Percentiles rank a stretch among this genome's conserved stretches.
Evolutionary conservation across 2,329 filamentous ascomycete species (phyloP).

Genomic region (Neofusicoccum cordaticola): DNA sequence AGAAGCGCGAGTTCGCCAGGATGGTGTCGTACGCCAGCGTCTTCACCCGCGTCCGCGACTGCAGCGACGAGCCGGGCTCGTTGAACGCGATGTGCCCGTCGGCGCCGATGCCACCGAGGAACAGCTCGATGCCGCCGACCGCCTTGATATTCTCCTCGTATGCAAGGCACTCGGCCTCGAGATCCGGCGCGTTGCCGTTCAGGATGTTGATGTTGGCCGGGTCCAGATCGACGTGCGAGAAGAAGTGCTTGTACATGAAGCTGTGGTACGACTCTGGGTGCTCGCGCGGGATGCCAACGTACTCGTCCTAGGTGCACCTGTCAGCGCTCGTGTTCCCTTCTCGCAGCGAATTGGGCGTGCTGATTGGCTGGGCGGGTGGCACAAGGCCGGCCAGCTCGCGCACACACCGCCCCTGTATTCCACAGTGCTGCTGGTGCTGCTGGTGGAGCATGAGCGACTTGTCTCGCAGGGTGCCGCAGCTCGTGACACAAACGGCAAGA

Average conservation of each 20-base stretch:
- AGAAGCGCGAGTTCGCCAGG: constrained; percentile 80
- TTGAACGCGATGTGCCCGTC: constrained; percentile 92
- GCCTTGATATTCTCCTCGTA: constrained; percentile 76
- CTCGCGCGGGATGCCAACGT: constrained; percentile 77
- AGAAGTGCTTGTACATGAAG: constrained; percentile 93
- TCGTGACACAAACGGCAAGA: background rate
- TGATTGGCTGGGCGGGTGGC: background rate
- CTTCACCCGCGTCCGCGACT: constrained; percentile 78
- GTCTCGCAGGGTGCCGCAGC: background rate
- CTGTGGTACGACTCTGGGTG: constrained; percentile 85
- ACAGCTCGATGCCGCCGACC: constrained; percentile 78
- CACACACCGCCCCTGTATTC: background rate
- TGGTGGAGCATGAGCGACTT: background rate
- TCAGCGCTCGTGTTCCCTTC: background rate
- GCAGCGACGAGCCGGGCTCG: constrained; percentile 77
- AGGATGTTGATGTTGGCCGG: constrained; percentile 82
- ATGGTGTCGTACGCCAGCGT: constrained; percentile 86
- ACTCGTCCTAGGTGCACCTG: constrained; percentile 64
- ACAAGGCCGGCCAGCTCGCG: background rate
- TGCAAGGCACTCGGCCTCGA: constrained; percentile 71
- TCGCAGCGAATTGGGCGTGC: too few species aligned
- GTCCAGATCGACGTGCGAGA: constrained; percentile 78
- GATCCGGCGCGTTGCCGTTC: constrained; percentile 73
- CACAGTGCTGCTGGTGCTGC: background rate
- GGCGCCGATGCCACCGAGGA: constrained; percentile 79